Evolutionary conservation across 768 basidiomycete species (phyloP).

Genomic region (Clitopilus passeckerianus): DNA sequence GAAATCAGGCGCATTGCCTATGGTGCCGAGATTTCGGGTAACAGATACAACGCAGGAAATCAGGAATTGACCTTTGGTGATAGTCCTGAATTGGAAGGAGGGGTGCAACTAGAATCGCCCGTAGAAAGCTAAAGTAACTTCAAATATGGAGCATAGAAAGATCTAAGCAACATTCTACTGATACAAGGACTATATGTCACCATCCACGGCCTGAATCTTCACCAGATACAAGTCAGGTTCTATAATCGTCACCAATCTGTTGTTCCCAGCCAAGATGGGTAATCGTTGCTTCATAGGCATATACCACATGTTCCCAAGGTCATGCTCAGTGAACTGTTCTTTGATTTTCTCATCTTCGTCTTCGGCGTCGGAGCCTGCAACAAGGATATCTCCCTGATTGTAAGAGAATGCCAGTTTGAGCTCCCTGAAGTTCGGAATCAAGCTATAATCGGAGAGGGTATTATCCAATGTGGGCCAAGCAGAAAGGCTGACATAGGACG

Average conservation of each 20-base stretch:
- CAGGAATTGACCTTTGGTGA: constrained; percentile 8
- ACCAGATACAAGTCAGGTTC: not conserved
- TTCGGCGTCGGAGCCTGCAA: not conserved
- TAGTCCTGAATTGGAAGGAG: constrained; percentile 6
- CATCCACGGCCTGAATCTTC: not conserved
- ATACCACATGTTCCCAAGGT: not conserved
- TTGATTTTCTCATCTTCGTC: not conserved
- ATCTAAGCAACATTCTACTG: not conserved
- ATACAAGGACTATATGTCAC: not conserved
- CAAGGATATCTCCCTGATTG: not conserved
- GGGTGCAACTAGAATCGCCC: not conserved
- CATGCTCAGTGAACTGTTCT: not conserved
- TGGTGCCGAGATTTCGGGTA: constrained; percentile 20
- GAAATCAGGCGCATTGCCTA: constrained; percentile 23
- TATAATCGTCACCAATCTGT: not conserved
- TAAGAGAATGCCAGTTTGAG: not conserved
- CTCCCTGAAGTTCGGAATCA: not conserved
- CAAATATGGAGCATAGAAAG: no score
- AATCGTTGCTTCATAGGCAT: not conserved
- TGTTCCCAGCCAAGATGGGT: not conserved
- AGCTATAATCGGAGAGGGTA: not conserved
- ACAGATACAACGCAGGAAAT: constrained; percentile 12
- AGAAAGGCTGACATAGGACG: not conserved
- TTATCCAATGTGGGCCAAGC: not conserved
- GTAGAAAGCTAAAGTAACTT: no score